phyloP scores from a whole-genome alignment of 139 green algal genomes.

The Spirogloea muscicola region DNA sequence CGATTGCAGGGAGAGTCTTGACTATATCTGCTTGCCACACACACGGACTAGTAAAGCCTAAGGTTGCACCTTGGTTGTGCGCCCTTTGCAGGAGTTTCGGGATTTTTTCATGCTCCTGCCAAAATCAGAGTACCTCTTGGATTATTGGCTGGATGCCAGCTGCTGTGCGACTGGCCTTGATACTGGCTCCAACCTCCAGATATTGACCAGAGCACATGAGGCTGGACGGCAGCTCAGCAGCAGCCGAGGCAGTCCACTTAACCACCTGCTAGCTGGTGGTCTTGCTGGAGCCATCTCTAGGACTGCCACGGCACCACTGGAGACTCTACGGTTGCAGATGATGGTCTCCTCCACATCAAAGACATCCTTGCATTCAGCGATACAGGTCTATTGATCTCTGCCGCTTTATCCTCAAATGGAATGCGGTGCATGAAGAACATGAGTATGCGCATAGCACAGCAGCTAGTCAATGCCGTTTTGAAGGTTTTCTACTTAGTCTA shows the following conservation, averaged over 20 bases:
- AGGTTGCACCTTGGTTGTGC: too few species aligned
- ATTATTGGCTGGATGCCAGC: constrained; percentile 37
- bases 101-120: constrained; percentile 47
- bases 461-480: too few species aligned
- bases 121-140: constrained; percentile 25
- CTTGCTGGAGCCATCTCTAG: constrained; percentile 67
- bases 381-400: too few species aligned
- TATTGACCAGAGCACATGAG: not conserved
- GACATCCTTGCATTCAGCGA: too few species aligned
- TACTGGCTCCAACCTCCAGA: constrained; percentile 17
- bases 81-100: constrained; percentile 46
- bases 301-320: constrained; percentile 73
- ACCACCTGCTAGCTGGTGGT: constrained; percentile 73
- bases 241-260: constrained; percentile 13
- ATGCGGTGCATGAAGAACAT: too few species aligned
- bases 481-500: too few species aligned
- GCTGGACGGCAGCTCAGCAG: not conserved
- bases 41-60: too few species aligned
- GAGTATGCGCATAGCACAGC: too few species aligned
- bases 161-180: constrained; percentile 23
- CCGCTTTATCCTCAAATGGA: too few species aligned
- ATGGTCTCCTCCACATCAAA: constrained; percentile 31
- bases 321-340: constrained; percentile 68
- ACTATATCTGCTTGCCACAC: too few species aligned
- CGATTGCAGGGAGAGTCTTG: too few species aligned